Percentiles rank a stretch among this genome's conserved stretches.
These are phyloP conservation scores for Hyaloscypha bicolor DNA, from an alignment of 495 filamentous ascomycete species.

Conservation along the genomic window DNA sequence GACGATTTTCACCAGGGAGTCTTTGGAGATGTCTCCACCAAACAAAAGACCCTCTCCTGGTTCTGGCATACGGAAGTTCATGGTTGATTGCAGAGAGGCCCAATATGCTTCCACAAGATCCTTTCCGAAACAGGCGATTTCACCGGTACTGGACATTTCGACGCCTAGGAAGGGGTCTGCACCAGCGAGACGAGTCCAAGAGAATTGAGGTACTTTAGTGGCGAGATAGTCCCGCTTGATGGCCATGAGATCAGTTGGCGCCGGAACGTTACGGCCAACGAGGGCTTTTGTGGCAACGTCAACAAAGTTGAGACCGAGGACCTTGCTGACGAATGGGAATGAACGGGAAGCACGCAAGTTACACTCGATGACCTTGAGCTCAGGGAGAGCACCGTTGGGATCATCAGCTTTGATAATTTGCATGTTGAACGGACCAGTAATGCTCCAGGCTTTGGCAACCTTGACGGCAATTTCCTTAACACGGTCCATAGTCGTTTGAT, in stretches of 20 bases:
- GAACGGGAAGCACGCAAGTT: constrained; percentile 97
- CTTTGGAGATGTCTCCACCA: constrained; percentile 76
- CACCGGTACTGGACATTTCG: constrained; percentile 95
- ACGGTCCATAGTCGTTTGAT: constrained; percentile 73
- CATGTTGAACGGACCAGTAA: constrained; percentile 99
- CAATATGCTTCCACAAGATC: constrained; percentile 96
- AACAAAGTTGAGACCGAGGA: constrained; percentile 95
- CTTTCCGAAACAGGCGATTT: constrained; percentile 98
- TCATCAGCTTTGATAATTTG: constrained; percentile 94
- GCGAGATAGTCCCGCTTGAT: constrained; percentile 88
- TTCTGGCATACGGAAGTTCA: constrained; percentile 97
- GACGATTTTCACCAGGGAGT: constrained; percentile 70
- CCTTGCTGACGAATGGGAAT: constrained; percentile 97
- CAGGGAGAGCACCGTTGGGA: constrained; percentile 67
- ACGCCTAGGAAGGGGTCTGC: constrained; percentile 97
- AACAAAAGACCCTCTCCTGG: constrained; percentile 93
- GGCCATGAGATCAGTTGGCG: constrained; percentile 86
- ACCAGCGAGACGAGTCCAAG: constrained; percentile 97
- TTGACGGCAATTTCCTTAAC: constrained; percentile 94
- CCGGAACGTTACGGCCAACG: constrained; percentile 81
- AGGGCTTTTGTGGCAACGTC: constrained; percentile 95
- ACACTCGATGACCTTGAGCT: constrained; percentile 96
- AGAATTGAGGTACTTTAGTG: constrained; percentile 98
- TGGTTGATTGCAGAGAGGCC: constrained; percentile 92
- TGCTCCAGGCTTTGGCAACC: constrained; percentile 95